A percentile compares a stretch with the other conserved stretches of the same genome.
These are phyloP conservation scores for Sporisorium reilianum DNA, from an alignment of 1,284 basidiomycete species.

Conservation along the genomic window DNA sequence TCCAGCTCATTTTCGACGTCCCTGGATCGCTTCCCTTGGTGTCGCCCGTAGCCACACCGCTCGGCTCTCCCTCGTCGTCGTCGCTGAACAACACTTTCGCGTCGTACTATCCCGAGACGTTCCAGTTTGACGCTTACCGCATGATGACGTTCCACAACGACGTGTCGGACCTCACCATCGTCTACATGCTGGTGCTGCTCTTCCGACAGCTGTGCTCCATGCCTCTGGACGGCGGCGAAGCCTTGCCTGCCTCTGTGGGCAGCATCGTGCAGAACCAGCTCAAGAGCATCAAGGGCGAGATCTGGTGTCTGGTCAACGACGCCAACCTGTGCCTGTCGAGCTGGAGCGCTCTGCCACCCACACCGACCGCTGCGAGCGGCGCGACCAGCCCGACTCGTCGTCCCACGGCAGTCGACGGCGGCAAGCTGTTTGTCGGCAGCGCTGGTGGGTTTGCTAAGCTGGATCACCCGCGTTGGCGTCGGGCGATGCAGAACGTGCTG, in stretches of 20 bases:
- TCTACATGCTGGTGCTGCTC: slow-evolving; percentile 84
- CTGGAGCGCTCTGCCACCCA: slow-evolving; percentile 13
- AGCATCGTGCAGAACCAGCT: slow-evolving; percentile 47
- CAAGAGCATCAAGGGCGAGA: slow-evolving; percentile 75
- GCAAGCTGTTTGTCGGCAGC: slow-evolving; percentile 35
- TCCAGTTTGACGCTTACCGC: slow-evolving; percentile 83
- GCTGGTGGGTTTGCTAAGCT: slow-evolving; percentile 64
- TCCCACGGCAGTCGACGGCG: slow-evolving; percentile 11
- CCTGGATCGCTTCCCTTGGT: slow-evolving; percentile 71
- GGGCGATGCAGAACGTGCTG: slow-evolving; percentile 75
- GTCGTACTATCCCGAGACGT: slow-evolving; percentile 74
- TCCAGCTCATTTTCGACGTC: slow-evolving; percentile 79
- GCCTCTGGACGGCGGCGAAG: slow-evolving; percentile 74
- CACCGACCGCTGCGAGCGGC: slow-evolving; percentile 3
- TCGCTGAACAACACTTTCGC: slow-evolving; percentile 56
- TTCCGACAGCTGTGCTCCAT: slow-evolving; percentile 76
- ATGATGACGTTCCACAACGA: slow-evolving; percentile 79
- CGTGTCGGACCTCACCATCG: slow-evolving; percentile 79
- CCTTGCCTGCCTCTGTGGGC: slow-evolving; percentile 28
- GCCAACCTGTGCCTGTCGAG: slow-evolving; percentile 66
- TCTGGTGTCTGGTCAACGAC: slow-evolving; percentile 79
- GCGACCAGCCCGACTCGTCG: slow-evolving; percentile 9
- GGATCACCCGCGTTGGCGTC: slow-evolving; percentile 73
- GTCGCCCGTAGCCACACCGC: slow-evolving; percentile 53
- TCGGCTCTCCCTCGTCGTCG: slow-evolving; percentile 68